Evolutionary conservation across 164 flowering plant genomes (phyloP), one percentile per base, ranked within the genome.

Genomic region (Paratinospora sagittata): DNA sequence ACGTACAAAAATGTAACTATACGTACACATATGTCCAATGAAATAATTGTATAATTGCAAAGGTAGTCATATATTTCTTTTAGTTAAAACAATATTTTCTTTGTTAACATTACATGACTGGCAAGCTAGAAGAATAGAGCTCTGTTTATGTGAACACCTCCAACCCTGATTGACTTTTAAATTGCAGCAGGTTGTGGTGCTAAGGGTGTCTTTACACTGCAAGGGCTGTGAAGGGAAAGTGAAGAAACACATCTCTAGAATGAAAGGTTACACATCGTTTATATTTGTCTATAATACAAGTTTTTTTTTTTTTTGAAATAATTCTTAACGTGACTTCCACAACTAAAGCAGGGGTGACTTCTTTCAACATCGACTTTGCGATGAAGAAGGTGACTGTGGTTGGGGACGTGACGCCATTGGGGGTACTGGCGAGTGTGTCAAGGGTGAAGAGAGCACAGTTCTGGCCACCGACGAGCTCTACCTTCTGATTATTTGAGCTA

Each of bases 121-220:
- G n/a, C n/a, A n/a, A n/a, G n/a, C n/a, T n/a, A n/a, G n/a, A n/a
- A n/a, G n/a, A n/a, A n/a, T n/a, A n/a, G n/a, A n/a, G n/a, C n/a
- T n/a, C n/a, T n/a, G n/a, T n/a, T n/a, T n/a, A n/a, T n/a, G n/a
- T n/a, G n/a, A n/a, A n/a, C n/a, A n/a, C n/a, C n/a, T n/a, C n/a
- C n/a, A n/a, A n/a, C n/a, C n/a, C n/a, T n/a, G n/a, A n/a, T n/a
- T n/a, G n/a, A n/a, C n/a, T n/a, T n/a, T n/a, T n/a, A n/a, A n/a
- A n/a, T n/a, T n/a, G n/a, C 73, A 65, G 76, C 79, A 93, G 98
- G 93, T 89, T 45, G 98, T 94, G 74, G 95, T 83, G 37, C 78
- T 94, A 85, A 82, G 85, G 83, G 98, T 94, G 49, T 89, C 98
- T 21, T 75, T 95, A 69, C 97, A 95, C 76, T 95, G 98, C 89